phyloP scores from a whole-genome alignment of 495 filamentous ascomycete genomes.

The Pyronema omphalodes region DNA sequence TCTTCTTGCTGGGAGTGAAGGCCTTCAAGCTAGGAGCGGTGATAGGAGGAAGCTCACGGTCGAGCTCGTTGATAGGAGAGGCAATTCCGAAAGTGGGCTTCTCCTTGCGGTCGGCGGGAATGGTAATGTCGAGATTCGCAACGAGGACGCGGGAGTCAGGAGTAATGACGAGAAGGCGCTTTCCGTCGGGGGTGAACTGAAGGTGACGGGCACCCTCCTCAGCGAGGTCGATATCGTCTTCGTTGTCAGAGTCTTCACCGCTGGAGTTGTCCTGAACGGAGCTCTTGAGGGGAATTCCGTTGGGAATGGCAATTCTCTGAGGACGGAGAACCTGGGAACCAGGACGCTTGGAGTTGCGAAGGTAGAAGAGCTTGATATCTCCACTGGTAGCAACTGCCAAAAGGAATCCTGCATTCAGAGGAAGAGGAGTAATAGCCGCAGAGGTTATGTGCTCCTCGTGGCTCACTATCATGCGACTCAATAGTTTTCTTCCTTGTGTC shows the following conservation, averaged over 20 bases:
- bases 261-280: background rate
- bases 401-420: constrained; percentile 42
- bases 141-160: constrained; percentile 97
- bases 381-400: constrained; percentile 59
- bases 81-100: constrained; percentile 32
- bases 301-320: constrained; percentile 44
- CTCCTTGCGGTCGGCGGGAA: constrained; percentile 39
- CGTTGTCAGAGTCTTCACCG: constrained; percentile 10
- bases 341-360: constrained; percentile 29
- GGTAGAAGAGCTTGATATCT: constrained; percentile 61
- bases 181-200: constrained; percentile 54
- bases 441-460: constrained; percentile 71
- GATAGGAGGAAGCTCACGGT: constrained; percentile 27
- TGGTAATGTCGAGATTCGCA: constrained; percentile 49
- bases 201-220: constrained; percentile 47
- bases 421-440: constrained; percentile 41
- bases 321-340: constrained; percentile 39
- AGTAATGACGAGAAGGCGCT: constrained; percentile 73
- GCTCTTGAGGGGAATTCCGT: constrained; percentile 23
- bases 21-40: constrained; percentile 2
- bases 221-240: constrained; percentile 19
- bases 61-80: constrained; percentile 27
- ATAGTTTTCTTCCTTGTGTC: constrained; percentile 23
- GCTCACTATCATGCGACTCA: constrained; percentile 24
- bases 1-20: constrained; percentile 11